Evolutionary conservation across 208 protist species (phyloP).

Genomic region (Acanthamoeba polyphaga): DNA sequence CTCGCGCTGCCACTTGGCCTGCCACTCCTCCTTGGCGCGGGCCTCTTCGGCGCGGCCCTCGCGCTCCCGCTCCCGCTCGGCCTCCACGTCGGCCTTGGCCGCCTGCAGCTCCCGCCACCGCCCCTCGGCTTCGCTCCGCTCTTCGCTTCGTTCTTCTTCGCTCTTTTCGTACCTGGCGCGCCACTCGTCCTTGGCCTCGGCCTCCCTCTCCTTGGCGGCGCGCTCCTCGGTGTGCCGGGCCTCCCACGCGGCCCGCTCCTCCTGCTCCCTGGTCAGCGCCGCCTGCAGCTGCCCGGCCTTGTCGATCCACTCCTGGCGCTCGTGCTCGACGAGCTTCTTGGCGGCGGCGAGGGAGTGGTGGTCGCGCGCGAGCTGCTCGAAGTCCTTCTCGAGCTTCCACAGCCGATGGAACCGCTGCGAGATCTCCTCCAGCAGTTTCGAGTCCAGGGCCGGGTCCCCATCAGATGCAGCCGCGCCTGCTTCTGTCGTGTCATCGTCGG

Average conservation of each 20-base stretch:
- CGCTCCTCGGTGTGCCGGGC: neutral
- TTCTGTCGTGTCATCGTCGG: neutral
- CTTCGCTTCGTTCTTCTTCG: conserved; percentile 59
- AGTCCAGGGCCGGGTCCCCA: neutral
- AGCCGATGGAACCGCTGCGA: conserved; percentile 1
- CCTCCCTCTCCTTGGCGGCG: neutral
- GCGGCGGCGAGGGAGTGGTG: neutral
- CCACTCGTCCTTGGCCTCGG: neutral
- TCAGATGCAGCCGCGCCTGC: neutral
- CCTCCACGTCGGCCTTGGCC: conserved; percentile 21
- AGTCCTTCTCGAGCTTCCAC: conserved; percentile 40
- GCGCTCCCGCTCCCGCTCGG: neutral
- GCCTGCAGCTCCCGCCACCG: neutral
- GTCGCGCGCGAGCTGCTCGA: neutral
- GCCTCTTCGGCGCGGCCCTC: neutral
- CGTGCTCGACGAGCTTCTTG: neutral
- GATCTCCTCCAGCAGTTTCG: conserved; percentile 2
- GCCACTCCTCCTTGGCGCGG: conserved; percentile 29
- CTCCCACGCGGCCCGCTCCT: conserved; percentile 9
- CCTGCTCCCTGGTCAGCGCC: neutral
- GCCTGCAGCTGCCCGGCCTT: conserved; percentile 10
- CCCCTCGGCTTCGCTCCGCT: conserved; percentile 6
- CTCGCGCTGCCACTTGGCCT: conserved; percentile 10
- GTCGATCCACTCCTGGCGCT: conserved; percentile 3
- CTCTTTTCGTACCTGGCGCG: conserved; percentile 46